Percentiles rank a stretch among this genome's conserved stretches.
Conservation (phyloP, 768 basidiomycete genomes). For the Tricholoma matsutake region DNA sequence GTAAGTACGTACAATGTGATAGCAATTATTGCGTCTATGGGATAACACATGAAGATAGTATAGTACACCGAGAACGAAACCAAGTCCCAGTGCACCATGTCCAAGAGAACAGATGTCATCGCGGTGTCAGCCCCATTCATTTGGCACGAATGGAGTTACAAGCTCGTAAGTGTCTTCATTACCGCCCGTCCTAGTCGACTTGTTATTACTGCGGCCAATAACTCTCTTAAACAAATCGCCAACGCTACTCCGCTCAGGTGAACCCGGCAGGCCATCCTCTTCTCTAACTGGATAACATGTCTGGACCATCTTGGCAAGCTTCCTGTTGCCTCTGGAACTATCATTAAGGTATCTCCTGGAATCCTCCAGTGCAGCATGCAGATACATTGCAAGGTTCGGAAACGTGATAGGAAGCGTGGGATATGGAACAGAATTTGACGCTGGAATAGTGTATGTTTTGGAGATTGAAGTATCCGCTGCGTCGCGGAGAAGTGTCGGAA, state of each 20-base stretch:
- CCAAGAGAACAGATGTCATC: not conserved
- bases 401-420: constrained; percentile 74
- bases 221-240: constrained; percentile 60
- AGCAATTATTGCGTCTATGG: not conserved
- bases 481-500: constrained; percentile 63
- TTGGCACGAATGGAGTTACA: constrained; percentile 78
- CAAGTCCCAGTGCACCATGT: not conserved
- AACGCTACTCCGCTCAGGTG: constrained; percentile 38
- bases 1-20: not conserved
- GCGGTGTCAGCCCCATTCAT: constrained; percentile 58
- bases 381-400: constrained; percentile 72
- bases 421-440: constrained; percentile 53
- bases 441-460: constrained; percentile 71
- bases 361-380: constrained; percentile 67
- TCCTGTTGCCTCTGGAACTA: constrained; percentile 56
- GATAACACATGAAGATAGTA: not conserved
- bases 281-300: constrained; percentile 51
- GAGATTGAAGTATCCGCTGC: constrained; percentile 59
- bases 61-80: not conserved
- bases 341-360: constrained; percentile 62
- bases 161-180: constrained; percentile 82
- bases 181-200: constrained; percentile 43
- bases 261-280: constrained; percentile 27
- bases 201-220: constrained; percentile 45
- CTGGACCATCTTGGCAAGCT: constrained; percentile 69